Evolutionary conservation across 1,284 basidiomycete genomes (phyloP), one percentile per base, ranked within the genome.

Genomic region (Leccinum griseonigrum): DNA sequence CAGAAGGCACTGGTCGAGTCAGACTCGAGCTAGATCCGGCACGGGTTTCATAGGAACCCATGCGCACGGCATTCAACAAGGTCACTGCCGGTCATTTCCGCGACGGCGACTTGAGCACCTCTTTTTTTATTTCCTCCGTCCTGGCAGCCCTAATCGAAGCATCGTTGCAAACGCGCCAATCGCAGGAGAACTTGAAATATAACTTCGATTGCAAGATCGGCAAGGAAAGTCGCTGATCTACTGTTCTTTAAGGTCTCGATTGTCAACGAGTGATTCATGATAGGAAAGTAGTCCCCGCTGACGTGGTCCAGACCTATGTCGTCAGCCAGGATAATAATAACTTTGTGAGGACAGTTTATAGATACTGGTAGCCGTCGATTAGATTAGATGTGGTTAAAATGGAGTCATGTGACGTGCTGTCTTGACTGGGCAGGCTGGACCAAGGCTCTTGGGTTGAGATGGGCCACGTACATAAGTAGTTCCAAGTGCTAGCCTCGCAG

Each of bases 311-410:
- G 51, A 14, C 14, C 26, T 7, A 38, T 32, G 11, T 67, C 63
- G 22, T 73, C 64, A 11, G 59, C 67, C 2, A 63, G 60, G 29
- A 85, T 77, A 7, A 22, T 22, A 22, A 22, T 22, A 22, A 22
- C 22, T 22, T 40, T 40, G 8, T n/a, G 16, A 3, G 8, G 16
- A 9, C 9, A 40, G 38, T 40, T 40, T 40, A 40, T 40, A 10
- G 9, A 40, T n/a, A 7, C 36, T 16, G 13, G 6, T 6, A 36
- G 36, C 36, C 14, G 36, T 38, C 36, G 36, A 34, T 34, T 34
- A 34, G 34, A 34, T 34, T 34, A 34, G 34, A 13, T 34, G 13
- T 34, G 34, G 34, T 34, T 34, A 5, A 34, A 34, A 34, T 34
- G 34, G 13, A 13, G 34, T 34, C 34, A 34, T 34, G 22, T 22